Conservation (phyloP, 306 rosid species). For the Gynostemma pentaphyllum region DNA sequence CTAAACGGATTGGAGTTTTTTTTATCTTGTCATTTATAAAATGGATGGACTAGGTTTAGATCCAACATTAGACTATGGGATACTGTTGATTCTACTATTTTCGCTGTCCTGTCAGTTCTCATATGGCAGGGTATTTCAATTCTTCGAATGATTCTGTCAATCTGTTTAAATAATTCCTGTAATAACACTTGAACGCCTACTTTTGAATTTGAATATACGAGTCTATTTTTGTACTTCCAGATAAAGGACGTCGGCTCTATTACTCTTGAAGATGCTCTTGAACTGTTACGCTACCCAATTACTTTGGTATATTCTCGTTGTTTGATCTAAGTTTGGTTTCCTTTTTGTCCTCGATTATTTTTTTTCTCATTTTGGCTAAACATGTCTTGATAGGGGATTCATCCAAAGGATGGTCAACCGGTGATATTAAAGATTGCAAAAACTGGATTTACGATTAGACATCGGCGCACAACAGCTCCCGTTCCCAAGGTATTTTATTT, state of each 20-base stretch:
- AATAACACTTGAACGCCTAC: background rate
- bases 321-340: background rate
- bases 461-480: conserved; percentile 41
- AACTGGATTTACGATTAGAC: conserved; percentile 50
- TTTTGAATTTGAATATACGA: background rate
- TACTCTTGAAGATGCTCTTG: conserved; percentile 60
- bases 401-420: conserved; percentile 76
- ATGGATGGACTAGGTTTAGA: too few relatives aligned
- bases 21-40: background rate
- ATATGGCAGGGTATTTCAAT: background rate
- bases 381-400: conserved; percentile 49
- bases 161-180: background rate
- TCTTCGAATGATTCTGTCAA: background rate
- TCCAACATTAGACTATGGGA: too few relatives aligned
- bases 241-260: conserved; percentile 52
- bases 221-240: conserved; percentile 26
- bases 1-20: background rate
- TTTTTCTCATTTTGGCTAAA: conserved; percentile 8
- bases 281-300: conserved; percentile 59
- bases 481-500: conserved; percentile 49
- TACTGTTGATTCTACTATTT: too few relatives aligned
- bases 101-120: too few relatives aligned
- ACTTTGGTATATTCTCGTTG: conserved; percentile 54
- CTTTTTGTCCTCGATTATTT: background rate
- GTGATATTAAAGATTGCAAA: conserved; percentile 46